These are phyloP conservation scores for Diaporthe citrichinensis DNA, from an alignment of 2,329 filamentous ascomycete species.

Conservation along the genomic window DNA sequence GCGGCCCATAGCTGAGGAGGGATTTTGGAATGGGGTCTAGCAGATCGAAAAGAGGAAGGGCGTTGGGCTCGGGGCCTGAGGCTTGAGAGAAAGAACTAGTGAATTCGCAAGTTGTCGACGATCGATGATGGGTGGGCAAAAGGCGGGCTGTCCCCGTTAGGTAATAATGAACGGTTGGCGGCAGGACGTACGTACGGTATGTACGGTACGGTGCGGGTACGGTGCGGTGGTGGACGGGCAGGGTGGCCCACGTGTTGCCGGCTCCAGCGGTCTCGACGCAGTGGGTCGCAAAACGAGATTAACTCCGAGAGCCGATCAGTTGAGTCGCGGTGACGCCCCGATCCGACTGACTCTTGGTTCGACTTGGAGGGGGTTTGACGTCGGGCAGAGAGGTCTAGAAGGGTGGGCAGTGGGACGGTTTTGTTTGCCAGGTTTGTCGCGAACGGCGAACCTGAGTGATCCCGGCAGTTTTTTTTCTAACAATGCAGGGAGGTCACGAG, in stretches of 20 bases:
- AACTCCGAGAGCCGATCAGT: slow-evolving; percentile 8
- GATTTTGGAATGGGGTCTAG: background rate
- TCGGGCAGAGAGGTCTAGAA: background rate
- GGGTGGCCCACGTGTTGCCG: slow-evolving; percentile 26
- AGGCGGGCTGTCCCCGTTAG: slow-evolving; percentile 21
- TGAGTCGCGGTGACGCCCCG: background rate
- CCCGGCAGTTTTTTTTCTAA: background rate
- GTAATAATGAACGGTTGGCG: slow-evolving; percentile 18
- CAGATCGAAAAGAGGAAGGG: background rate
- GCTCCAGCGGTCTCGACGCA: slow-evolving; percentile 20
- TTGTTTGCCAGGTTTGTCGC: background rate
- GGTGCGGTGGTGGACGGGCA: slow-evolving; percentile 24
- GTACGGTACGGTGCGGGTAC: slow-evolving; percentile 17
- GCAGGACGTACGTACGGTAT: slow-evolving; percentile 2
- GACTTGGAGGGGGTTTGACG: background rate
- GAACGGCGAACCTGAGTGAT: slow-evolving; percentile 1
- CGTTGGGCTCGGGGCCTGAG: slow-evolving; percentile 12
- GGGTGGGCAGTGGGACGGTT: slow-evolving; percentile 4
- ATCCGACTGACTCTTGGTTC: slow-evolving; percentile 17
- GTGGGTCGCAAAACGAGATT: slow-evolving; percentile 24
- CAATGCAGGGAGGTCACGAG: slow-evolving; percentile 12
- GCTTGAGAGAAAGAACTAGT: slow-evolving; percentile 12
- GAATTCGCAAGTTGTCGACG: slow-evolving; percentile 17
- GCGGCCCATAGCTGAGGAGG: slow-evolving; percentile 55
- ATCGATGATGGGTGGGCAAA: background rate